These are phyloP conservation scores for Malus hybrid DNA, from an alignment of 331 rosid species.

Conservation along the genomic window DNA sequence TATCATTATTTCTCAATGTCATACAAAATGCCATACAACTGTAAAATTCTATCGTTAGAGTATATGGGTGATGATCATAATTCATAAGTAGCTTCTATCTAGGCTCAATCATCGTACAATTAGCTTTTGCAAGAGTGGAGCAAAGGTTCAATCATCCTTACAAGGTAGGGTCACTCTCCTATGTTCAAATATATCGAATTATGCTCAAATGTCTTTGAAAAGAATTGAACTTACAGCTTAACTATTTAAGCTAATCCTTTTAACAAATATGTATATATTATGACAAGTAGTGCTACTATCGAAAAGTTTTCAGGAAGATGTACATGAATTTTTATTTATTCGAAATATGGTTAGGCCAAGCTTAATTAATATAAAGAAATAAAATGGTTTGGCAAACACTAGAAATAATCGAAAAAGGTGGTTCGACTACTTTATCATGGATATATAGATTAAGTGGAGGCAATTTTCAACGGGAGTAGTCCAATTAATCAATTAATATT, in stretches of 20 bases:
- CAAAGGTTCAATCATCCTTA: not conserved
- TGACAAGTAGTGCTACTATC: not conserved
- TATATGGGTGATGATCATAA: not conserved
- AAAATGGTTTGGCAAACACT: not conserved
- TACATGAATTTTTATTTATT: not conserved
- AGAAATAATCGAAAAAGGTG: not conserved
- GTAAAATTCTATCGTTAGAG: not conserved
- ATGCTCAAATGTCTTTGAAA: too few relatives aligned
- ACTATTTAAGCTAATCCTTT: too few relatives aligned
- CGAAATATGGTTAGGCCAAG: not conserved
- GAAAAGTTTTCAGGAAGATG: not conserved
- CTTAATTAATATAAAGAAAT: not conserved
- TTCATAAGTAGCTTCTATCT: not conserved
- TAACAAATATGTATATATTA: not conserved
- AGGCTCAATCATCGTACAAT: not conserved
- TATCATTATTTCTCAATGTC: not conserved
- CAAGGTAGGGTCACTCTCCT: too few relatives aligned
- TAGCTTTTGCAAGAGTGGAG: not conserved
- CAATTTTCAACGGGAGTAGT: not conserved
- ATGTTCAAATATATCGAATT: not conserved
- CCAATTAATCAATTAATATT: not conserved
- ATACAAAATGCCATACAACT: slow-evolving; percentile 34
- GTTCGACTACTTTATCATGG: not conserved
- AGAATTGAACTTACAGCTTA: too few relatives aligned
- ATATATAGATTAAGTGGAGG: not conserved